A percentile compares a stretch with the other conserved stretches of the same genome.
These are phyloP conservation scores for Suillus occidentalis DNA, from an alignment of 768 basidiomycete species.

Conservation along the genomic window DNA sequence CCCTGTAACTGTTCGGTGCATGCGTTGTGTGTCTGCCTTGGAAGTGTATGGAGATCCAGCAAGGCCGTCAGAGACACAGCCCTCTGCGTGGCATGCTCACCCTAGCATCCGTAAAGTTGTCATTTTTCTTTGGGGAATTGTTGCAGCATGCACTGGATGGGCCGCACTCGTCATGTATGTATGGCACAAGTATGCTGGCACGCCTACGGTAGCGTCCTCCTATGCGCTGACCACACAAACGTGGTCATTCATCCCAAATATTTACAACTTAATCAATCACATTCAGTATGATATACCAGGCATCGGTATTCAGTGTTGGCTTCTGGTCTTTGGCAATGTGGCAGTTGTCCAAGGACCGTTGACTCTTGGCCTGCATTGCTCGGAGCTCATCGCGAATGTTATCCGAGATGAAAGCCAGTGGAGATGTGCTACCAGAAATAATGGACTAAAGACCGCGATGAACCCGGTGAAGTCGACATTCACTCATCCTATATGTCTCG, in stretches of 20 bases:
- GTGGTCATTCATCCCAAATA: conserved; percentile 29
- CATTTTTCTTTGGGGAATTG: conserved; percentile 24
- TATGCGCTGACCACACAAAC: neutral
- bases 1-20: conserved; percentile 23
- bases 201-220: neutral
- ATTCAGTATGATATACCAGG: conserved; percentile 21
- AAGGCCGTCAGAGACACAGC: conserved; percentile 17
- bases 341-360: conserved; percentile 28
- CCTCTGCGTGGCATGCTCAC: conserved; percentile 31
- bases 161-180: conserved; percentile 13
- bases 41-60: conserved; percentile 11
- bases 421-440: conserved; percentile 21
- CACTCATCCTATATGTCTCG: conserved; percentile 18
- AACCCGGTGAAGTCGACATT: conserved; percentile 25
- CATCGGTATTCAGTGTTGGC: conserved; percentile 22
- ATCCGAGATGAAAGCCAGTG: conserved; percentile 29
- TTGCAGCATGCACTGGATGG: conserved; percentile 21
- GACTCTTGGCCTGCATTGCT: conserved; percentile 29
- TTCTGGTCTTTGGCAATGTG: conserved; percentile 25
- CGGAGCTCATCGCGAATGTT: conserved; percentile 29
- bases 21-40: conserved; percentile 22
- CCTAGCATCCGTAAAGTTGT: conserved; percentile 22
- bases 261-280: too few species aligned
- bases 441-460: conserved; percentile 16
- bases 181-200: neutral